These are phyloP conservation scores for Candida labiduridarum DNA, from an alignment of 1,139 yeast genomes.

Conservation along the genomic window DNA sequence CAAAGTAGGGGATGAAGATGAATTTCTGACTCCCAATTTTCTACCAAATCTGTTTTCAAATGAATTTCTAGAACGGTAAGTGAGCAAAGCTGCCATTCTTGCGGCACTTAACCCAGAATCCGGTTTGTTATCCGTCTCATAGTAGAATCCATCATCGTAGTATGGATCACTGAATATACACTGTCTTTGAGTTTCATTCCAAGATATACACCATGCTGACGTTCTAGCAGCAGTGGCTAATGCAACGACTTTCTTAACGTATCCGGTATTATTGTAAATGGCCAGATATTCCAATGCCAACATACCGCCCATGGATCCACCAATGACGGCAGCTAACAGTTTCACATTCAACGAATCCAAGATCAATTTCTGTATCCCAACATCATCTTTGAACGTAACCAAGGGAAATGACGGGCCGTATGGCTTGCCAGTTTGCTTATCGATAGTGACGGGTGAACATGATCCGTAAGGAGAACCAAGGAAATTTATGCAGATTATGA, in stretches of 20 bases:
- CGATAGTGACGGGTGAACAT: constrained; percentile 83
- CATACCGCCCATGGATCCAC: constrained; percentile 99
- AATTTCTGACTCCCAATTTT: constrained; percentile 34
- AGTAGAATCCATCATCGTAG: constrained; percentile 84
- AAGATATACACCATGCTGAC: constrained; percentile 97
- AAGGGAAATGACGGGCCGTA: constrained; percentile 96
- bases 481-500: constrained; percentile 83
- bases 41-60: constrained; percentile 92
- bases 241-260: constrained; percentile 74
- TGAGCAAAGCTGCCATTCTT: constrained; percentile 91
- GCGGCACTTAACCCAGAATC: constrained; percentile 90
- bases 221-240: constrained; percentile 93
- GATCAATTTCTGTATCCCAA: constrained; percentile 73
- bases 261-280: constrained; percentile 69
- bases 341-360: constrained; percentile 75
- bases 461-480: constrained; percentile 97
- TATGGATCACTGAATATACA: constrained; percentile 93
- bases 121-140: constrained; percentile 62
- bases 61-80: constrained; percentile 89
- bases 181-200: constrained; percentile 99
- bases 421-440: constrained; percentile 68
- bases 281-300: constrained; percentile 78
- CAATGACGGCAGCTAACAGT: constrained; percentile 81
- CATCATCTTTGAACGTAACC: constrained; percentile 90
- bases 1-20: neutral